Evolutionary conservation across 805 yeast species (phyloP).

Genomic region (Candida broadrunensis): DNA sequence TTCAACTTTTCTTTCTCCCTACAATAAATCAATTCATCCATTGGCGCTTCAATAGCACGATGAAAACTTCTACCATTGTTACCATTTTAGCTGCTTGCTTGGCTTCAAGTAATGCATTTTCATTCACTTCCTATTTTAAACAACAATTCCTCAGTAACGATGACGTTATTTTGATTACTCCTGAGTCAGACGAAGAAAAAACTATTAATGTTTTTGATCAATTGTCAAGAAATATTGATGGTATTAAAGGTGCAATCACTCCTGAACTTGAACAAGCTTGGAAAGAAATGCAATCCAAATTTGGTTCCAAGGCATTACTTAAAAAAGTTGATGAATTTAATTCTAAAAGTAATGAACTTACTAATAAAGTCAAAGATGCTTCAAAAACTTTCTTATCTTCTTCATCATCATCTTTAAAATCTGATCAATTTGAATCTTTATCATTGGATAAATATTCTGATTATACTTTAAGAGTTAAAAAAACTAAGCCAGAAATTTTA

Average conservation of each 20-base stretch:
- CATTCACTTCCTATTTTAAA: neutral
- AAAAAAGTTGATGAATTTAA: slow-evolving; percentile 7
- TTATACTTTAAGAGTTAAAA: slow-evolving; percentile 27
- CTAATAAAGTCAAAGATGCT: slow-evolving; percentile 9
- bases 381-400: neutral
- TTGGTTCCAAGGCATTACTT: slow-evolving; percentile 7
- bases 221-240: neutral
- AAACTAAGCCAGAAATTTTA: slow-evolving; percentile 30
- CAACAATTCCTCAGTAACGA: slow-evolving; percentile 8
- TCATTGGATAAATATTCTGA: slow-evolving; percentile 18
- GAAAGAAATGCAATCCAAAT: slow-evolving; percentile 10
- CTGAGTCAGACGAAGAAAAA: neutral
- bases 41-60: too few species aligned
- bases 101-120: slow-evolving; percentile 8
- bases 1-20: too few species aligned
- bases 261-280: slow-evolving; percentile 13
- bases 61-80: slow-evolving; percentile 10
- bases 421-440: slow-evolving; percentile 14
- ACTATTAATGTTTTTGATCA: neutral
- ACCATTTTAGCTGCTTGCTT: slow-evolving; percentile 6
- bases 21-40: too few species aligned
- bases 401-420: neutral
- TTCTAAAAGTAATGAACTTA: slow-evolving; percentile 4
- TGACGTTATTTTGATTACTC: neutral
- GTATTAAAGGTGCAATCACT: neutral